Conservation (phyloP, 1,139 yeast genomes). For the Geotrichum restrictum region DNA sequence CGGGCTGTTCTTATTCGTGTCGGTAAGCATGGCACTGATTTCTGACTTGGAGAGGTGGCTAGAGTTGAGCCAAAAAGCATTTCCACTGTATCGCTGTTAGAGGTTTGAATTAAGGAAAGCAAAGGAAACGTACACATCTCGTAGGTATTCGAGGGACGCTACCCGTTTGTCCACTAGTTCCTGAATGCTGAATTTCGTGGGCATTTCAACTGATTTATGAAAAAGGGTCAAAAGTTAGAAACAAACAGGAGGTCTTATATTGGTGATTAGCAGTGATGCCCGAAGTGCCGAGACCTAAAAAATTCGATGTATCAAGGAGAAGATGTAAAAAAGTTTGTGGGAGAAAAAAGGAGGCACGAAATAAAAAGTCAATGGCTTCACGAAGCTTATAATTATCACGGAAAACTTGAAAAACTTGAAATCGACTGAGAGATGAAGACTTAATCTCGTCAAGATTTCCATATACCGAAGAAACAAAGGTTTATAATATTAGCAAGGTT, state of each 20-base stretch:
- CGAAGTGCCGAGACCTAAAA: no score
- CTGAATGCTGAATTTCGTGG: constrained; percentile 1
- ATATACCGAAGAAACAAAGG: no score
- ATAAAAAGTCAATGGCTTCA: no score
- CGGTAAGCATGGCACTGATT: constrained; percentile 26
- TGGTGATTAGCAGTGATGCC: no score
- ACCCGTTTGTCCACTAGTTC: constrained; percentile 20
- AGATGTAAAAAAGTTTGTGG: no score
- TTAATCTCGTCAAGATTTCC: no score
- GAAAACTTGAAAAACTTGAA: no score
- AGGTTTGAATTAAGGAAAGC: not conserved
- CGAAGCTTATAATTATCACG: no score
- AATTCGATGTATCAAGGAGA: no score
- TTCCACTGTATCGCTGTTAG: constrained; percentile 25
- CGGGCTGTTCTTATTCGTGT: constrained; percentile 20
- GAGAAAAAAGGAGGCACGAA: no score
- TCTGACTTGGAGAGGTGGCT: constrained; percentile 27
- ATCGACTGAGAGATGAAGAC: no score
- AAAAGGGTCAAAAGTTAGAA: not conserved
- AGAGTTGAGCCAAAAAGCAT: constrained; percentile 29
- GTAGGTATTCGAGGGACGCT: constrained; percentile 26
- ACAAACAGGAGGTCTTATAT: not conserved
- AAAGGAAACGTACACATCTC: constrained; percentile 28
- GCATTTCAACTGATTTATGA: not conserved
- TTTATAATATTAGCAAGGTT: no score